These are phyloP conservation scores for Oryza punctata DNA, from an alignment of 176 grass and related monocot genomes.

Conservation along the genomic window DNA sequence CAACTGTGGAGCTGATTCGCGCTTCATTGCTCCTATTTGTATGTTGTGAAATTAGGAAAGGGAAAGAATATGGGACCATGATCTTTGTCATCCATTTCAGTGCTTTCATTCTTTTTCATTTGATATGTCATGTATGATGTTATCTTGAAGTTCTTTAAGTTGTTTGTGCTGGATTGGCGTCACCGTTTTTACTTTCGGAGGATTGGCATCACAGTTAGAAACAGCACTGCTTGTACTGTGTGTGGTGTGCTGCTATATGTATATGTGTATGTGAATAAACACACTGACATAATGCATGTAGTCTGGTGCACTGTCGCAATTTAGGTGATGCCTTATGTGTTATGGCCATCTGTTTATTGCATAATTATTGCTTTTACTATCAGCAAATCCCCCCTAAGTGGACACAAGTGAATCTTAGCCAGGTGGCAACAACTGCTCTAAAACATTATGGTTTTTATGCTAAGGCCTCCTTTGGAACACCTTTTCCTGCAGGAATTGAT, in stretches of 20 bases:
- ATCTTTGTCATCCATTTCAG: conserved; percentile 32
- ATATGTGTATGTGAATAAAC: neutral
- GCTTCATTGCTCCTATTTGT: conserved; percentile 45
- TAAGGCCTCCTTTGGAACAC: neutral
- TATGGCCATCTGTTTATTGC: conserved; percentile 29
- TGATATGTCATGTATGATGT: conserved; percentile 28
- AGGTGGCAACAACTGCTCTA: neutral
- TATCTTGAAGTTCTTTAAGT: neutral
- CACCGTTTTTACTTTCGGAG: neutral
- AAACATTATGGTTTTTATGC: conserved; percentile 18
- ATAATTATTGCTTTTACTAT: conserved; percentile 30
- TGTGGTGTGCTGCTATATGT: neutral
- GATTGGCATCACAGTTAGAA: neutral
- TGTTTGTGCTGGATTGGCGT: conserved; percentile 2
- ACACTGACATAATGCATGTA: neutral
- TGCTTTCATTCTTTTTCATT: conserved; percentile 18
- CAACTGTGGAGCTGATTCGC: conserved; percentile 48
- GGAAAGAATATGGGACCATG: conserved; percentile 43
- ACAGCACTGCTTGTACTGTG: conserved; percentile 7
- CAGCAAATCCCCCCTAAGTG: neutral
- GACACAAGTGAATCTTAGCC: neutral
- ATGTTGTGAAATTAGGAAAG: conserved; percentile 38
- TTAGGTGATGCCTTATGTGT: conserved; percentile 32
- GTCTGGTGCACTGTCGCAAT: conserved; percentile 19
- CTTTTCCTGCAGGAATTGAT: neutral